Evolutionary conservation across 176 grass and related monocot genomes (phyloP), one percentile per base, ranked within the genome.

Genomic region (Bromus sterilis): DNA sequence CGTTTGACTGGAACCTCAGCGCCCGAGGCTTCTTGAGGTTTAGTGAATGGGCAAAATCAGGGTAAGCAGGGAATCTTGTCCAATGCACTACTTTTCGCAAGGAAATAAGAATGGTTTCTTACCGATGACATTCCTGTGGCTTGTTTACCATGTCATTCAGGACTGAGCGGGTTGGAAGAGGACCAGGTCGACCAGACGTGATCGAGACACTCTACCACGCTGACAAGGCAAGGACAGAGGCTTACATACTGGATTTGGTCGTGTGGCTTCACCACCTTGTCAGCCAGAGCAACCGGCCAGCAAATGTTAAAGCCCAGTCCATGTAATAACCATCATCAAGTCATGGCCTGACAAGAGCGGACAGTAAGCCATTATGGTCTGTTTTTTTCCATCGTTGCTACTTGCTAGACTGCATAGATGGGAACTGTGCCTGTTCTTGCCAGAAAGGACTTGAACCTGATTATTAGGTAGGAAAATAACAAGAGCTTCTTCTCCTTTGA

Each of bases 201-300:
- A 76, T 98, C 7, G 90, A 98, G 72, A 98, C 90, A 12, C 91
- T 98, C 51, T 90, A 93, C 80, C 92, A 98, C 77, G 88, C 92
- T 0, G 88, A 95, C 65, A 93, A 91, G 83, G 56, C 70, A 14
- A 95, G 51, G 70, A 95, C 84, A 0, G 95, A 99, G 67, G 81
- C 30, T 20, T 88, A 84, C 74, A 91, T 99, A 48, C 86, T 95
- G 12, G 90, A 99, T 9, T 86, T 95, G 49, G 83, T 95, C 1
- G 83, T 95, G 57, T 83, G 90, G 92, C 86, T 98, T 78, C 95
- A 98, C 76, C 86, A 89, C 63, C 90, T 98, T 31, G 91, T 97
- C 39, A 89, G 70, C 81, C 92, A 84, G 84, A 87, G 86, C 39
- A 83, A 79, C 74, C 33, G 59, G 66, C 34, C 83, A 1, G 48